Conservation (phyloP, 129 eudicot genomes). For the Deinandra increscens region DNA sequence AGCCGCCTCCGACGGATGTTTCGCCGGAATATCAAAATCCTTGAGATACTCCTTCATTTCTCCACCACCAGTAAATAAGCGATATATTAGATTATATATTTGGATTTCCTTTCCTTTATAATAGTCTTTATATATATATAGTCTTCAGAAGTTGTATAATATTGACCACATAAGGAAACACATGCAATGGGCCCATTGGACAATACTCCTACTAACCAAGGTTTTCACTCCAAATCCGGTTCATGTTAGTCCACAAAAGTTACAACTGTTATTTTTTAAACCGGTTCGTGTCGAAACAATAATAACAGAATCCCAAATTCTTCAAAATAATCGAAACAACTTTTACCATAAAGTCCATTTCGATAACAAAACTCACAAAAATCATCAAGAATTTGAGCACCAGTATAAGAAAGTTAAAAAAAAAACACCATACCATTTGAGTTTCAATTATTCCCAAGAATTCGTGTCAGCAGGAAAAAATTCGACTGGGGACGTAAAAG, state of each 20-base stretch:
- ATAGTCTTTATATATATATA: too few species aligned
- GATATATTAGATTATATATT: too few species aligned
- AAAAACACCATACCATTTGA: not conserved
- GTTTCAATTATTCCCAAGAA: constrained; percentile 8
- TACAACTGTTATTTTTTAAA: too few species aligned
- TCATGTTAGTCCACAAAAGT: too few species aligned
- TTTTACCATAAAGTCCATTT: not conserved
- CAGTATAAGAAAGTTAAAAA: not conserved
- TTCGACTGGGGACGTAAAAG: too few species aligned
- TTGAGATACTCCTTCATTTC: constrained; percentile 34
- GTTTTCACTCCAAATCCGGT: too few species aligned
- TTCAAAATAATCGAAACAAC: not conserved
- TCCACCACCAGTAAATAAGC: not conserved
- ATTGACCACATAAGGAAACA: too few species aligned
- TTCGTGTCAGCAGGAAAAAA: constrained; percentile 14
- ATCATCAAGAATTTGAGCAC: not conserved
- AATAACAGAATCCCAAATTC: constrained; percentile 1
- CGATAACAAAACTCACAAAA: not conserved
- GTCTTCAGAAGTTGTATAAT: too few species aligned
- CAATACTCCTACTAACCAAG: too few species aligned
- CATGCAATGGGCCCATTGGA: too few species aligned
- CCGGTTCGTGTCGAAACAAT: too few species aligned
- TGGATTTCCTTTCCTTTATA: too few species aligned
- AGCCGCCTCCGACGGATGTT: constrained; percentile 53
- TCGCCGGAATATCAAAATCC: constrained; percentile 59